Base-by-base conservation (phyloP, 495 filamentous ascomycete genomes). In the Aspergillus hancockii region DNA sequence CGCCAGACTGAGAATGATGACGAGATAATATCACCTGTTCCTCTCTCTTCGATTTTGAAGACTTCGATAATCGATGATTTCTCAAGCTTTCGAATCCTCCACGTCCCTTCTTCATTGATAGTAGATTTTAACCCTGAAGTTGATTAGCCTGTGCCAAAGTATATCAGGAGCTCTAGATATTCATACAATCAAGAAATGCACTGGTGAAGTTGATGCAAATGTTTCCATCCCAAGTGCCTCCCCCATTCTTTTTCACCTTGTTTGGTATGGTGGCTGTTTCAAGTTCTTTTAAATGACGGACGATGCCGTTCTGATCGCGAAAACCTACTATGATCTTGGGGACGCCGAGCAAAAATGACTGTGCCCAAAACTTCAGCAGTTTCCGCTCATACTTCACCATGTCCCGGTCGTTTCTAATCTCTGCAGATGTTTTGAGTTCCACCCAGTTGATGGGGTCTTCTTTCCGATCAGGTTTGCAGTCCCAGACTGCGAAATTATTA, bases 281-380 rank as follows among this genome's bases (percentile, higher is more conserved):
- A 7, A 95, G 79, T 67, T 96, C 90, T 66, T 93, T 81, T 2
- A 93, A 56, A 22, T 80, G 78, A 40, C 77, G 74, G 36, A 98
- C 78, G 47, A 90, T 85, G 6, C 95, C 95, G 57, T 88, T 68
- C 45, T 81, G 81, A 22, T 82, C 85, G 19, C 95, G 87, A 66
- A 93, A 96, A 1, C 94, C 94, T 3, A 98, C 90, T 19, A 96
- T 87, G 53, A 99, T 90, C 67, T 87, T 94, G 0, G 91, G 90
- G 2, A 98, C 92, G 8, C 92, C 93, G 1, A 99, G 84, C 0
- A 99, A 80, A 67, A 96, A 99, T 1, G 91, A 96, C 63, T 99
- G 94, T 18, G 91, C 88, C 94, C 94, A 99, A 75, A 91, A 96
- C 59, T 93, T 95, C 61, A 97, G 79, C 36, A 98, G 79, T 69